These are phyloP conservation scores for Ophiostoma quercus DNA, from an alignment of 2,329 filamentous ascomycete species.

Conservation along the genomic window DNA sequence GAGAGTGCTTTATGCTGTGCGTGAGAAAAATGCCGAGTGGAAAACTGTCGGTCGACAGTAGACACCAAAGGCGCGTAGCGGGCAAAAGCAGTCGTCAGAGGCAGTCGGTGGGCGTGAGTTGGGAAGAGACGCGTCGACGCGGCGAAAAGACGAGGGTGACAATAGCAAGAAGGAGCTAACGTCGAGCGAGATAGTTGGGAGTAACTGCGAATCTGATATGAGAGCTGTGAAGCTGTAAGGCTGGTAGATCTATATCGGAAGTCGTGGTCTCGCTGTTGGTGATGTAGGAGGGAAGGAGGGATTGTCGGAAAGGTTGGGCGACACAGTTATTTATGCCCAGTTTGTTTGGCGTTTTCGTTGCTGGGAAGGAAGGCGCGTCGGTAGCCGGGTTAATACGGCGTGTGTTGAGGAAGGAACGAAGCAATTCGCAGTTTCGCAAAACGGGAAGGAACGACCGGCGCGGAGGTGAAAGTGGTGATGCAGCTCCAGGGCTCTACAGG, in stretches of 20 bases:
- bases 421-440: neutral
- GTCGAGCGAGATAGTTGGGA: neutral
- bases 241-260: neutral
- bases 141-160: neutral
- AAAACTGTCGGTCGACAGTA: neutral
- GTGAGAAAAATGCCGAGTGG: neutral
- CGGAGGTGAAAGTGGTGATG: slow-evolving; percentile 9
- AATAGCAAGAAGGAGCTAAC: neutral
- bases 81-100: neutral
- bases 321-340: neutral
- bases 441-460: neutral
- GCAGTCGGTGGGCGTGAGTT: neutral
- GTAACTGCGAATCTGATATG: neutral
- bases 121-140: neutral
- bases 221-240: neutral
- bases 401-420: slow-evolving; percentile 2
- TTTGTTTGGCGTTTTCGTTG: neutral
- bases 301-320: neutral
- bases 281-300: neutral
- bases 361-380: neutral
- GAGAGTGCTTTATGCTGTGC: neutral
- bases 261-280: neutral
- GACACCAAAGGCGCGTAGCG: neutral
- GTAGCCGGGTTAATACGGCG: neutral
- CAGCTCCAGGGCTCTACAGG: slow-evolving; percentile 8